Evolutionary conservation across 306 rosid species (phyloP).

Genomic region (Pachyrhizus erosus): DNA sequence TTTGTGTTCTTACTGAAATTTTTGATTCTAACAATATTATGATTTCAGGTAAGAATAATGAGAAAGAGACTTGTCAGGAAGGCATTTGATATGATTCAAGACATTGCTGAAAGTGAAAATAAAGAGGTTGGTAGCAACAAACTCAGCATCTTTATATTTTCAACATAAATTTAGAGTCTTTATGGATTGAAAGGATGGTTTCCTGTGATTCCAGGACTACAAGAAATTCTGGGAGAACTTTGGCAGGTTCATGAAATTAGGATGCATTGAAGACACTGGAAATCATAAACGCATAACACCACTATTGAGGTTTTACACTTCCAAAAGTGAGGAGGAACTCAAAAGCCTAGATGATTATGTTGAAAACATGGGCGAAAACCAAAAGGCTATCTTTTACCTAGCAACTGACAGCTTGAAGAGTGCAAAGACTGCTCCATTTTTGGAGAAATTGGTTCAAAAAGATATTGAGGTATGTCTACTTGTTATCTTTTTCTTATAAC

Average conservation of each 20-base stretch:
- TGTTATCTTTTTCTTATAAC: background rate
- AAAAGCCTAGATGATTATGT: slow-evolving; percentile 93
- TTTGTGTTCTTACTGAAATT: background rate
- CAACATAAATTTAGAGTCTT: slow-evolving; percentile 19
- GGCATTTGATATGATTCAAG: slow-evolving; percentile 98
- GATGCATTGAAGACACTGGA: slow-evolving; percentile 91
- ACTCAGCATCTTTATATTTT: slow-evolving; percentile 16
- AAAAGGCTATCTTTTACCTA: slow-evolving; percentile 90
- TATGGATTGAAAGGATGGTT: slow-evolving; percentile 17
- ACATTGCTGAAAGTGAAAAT: slow-evolving; percentile 83
- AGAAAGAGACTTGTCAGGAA: slow-evolving; percentile 97
- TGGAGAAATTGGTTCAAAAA: slow-evolving; percentile 92
- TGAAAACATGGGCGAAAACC: slow-evolving; percentile 93
- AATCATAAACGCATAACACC: slow-evolving; percentile 98
- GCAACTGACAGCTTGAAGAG: slow-evolving; percentile 99
- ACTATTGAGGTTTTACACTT: slow-evolving; percentile 84
- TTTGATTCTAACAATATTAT: background rate
- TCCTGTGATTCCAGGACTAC: slow-evolving; percentile 71
- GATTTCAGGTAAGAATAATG: slow-evolving; percentile 94
- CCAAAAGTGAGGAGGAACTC: slow-evolving; percentile 90
- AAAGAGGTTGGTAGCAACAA: slow-evolving; percentile 70
- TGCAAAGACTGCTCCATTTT: slow-evolving; percentile 93
- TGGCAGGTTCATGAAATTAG: slow-evolving; percentile 90
- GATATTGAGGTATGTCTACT: slow-evolving; percentile 78
- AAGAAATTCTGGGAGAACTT: slow-evolving; percentile 99